Conservation (phyloP, 306 rosid genomes). For the Begonia peltatifolia region DNA sequence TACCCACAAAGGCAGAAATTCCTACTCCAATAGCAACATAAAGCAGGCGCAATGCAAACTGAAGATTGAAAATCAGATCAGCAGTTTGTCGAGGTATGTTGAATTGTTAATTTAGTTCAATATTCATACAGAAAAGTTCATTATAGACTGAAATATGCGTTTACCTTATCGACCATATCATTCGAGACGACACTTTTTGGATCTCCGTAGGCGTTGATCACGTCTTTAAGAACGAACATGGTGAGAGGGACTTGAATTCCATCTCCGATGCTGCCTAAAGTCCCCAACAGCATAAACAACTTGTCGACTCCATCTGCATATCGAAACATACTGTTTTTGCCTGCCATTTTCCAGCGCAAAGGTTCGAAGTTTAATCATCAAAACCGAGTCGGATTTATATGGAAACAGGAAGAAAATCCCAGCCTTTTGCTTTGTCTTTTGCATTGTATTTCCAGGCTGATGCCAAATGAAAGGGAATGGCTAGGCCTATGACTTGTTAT, state of each 20-base stretch:
- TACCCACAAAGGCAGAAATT: conserved; percentile 69
- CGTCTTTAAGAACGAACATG: conserved; percentile 75
- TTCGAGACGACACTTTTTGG: conserved; percentile 17
- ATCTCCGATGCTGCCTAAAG: conserved; percentile 75
- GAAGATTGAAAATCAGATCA: conserved; percentile 12
- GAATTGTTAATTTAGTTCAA: background rate
- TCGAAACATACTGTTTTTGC: conserved; percentile 40
- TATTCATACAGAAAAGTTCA: too few relatives aligned
- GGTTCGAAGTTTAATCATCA: conserved; percentile 3
- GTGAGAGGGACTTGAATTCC: conserved; percentile 70
- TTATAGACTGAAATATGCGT: background rate
- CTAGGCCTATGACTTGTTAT: background rate
- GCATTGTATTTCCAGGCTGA: conserved; percentile 14
- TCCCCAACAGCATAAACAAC: conserved; percentile 63
- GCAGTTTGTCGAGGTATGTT: conserved; percentile 6
- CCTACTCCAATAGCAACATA: conserved; percentile 73
- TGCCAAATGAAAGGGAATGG: conserved; percentile 6
- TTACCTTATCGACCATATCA: conserved; percentile 61
- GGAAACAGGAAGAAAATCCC: too few relatives aligned
- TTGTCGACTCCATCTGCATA: conserved; percentile 63
- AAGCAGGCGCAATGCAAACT: conserved; percentile 62
- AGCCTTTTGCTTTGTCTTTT: conserved; percentile 17
- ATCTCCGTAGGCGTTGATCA: conserved; percentile 60
- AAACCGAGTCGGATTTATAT: conserved; percentile 11
- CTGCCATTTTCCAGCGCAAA: conserved; percentile 31